phyloP scores from a whole-genome alignment of 306 rosid genomes.

The Vigna mungo region DNA sequence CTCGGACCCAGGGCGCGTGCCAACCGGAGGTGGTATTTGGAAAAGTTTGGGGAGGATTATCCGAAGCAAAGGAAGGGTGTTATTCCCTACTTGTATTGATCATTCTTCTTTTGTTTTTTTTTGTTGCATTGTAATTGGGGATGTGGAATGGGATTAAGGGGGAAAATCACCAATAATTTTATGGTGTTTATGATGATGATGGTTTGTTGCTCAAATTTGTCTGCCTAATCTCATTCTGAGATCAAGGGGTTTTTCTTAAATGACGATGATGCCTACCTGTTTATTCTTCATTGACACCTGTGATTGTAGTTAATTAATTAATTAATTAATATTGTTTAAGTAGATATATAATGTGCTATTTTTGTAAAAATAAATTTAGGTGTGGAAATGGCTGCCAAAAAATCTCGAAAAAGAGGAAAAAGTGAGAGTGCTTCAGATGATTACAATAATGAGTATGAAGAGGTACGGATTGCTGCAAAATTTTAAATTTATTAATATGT shows the following conservation, averaged over 20 bases:
- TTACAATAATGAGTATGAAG: constrained; percentile 42
- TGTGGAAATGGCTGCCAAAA: constrained; percentile 55
- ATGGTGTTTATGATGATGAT: background rate
- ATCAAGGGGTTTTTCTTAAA: too few species aligned
- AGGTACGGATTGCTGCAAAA: constrained; percentile 40
- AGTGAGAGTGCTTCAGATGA: constrained; percentile 53
- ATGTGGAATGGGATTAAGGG: background rate
- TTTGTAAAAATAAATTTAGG: constrained; percentile 3
- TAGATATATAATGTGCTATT: background rate
- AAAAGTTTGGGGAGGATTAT: constrained; percentile 84
- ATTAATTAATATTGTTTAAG: background rate
- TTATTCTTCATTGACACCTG: background rate
- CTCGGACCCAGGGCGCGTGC: constrained; percentile 86
- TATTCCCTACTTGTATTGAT: constrained; percentile 76
- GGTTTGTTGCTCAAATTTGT: background rate
- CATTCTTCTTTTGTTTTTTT: background rate
- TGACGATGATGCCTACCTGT: too few species aligned
- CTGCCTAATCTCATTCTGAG: background rate
- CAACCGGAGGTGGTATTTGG: constrained; percentile 74
- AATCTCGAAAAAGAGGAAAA: constrained; percentile 39
- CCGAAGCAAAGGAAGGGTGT: constrained; percentile 74
- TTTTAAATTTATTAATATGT: background rate
- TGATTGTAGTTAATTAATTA: background rate
- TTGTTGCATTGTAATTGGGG: background rate
- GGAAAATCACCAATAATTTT: background rate